phyloP scores from a whole-genome alignment of 768 basidiomycete species.

The Xanthoconium purpureum region DNA sequence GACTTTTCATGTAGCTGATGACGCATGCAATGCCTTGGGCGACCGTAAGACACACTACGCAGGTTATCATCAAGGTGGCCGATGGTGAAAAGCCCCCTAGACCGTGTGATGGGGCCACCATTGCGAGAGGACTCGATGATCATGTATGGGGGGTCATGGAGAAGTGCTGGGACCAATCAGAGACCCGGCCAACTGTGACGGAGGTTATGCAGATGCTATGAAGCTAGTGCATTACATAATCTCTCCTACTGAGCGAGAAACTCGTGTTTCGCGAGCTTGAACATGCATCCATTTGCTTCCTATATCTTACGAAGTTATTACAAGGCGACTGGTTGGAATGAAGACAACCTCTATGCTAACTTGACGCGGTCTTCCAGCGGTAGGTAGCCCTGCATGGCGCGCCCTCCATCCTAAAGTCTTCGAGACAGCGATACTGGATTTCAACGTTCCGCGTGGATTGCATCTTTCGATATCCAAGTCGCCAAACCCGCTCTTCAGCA shows the following conservation, averaged over 20 bases:
- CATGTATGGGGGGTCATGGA: slow-evolving; percentile 43
- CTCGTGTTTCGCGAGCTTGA: not conserved
- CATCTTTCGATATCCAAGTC: slow-evolving; percentile 83
- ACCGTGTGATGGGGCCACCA: slow-evolving; percentile 34
- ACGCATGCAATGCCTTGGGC: slow-evolving; percentile 53
- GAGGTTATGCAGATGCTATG: slow-evolving; percentile 29
- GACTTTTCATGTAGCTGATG: slow-evolving; percentile 38
- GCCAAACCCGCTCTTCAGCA: slow-evolving; percentile 85
- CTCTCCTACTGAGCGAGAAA: too few species aligned
- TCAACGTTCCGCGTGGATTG: slow-evolving; percentile 77
- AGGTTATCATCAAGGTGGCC: slow-evolving; percentile 46
- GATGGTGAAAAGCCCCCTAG: slow-evolving; percentile 42
- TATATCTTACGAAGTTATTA: slow-evolving; percentile 90
- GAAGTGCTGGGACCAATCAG: slow-evolving; percentile 42
- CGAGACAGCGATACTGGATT: slow-evolving; percentile 80
- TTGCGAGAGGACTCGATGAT: slow-evolving; percentile 44
- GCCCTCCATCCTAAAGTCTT: slow-evolving; percentile 4
- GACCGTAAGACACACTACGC: slow-evolving; percentile 49
- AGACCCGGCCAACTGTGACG: slow-evolving; percentile 40
- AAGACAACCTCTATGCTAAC: slow-evolving; percentile 91
- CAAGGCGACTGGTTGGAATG: slow-evolving; percentile 93
- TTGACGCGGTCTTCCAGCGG: slow-evolving; percentile 87
- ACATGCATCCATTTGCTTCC: slow-evolving; percentile 83
- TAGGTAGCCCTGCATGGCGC: slow-evolving; percentile 34
- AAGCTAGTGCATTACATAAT: slow-evolving; percentile 17